Evolutionary conservation across 805 yeast species (phyloP).

Genomic region (Nakazawaea sp.): DNA sequence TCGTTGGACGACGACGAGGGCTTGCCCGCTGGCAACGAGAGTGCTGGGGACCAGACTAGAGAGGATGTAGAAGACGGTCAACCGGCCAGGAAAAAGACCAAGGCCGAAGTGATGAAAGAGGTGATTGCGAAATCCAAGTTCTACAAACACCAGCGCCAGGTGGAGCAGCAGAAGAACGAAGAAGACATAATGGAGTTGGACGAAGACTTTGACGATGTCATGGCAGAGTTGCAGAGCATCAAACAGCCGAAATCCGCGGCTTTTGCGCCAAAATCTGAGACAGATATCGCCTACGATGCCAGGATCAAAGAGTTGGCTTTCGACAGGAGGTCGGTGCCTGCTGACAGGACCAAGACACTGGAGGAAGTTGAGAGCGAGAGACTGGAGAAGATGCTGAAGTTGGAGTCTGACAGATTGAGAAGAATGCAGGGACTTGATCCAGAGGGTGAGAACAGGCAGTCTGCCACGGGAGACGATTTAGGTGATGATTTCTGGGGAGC

Average conservation of each 20-base stretch:
- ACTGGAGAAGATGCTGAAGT: constrained; percentile 48
- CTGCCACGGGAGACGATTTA: constrained; percentile 58
- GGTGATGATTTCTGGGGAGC: constrained; percentile 64
- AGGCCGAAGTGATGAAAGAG: constrained; percentile 82
- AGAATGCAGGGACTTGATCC: constrained; percentile 68
- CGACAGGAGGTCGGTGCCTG: constrained; percentile 74
- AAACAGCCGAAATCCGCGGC: constrained; percentile 16
- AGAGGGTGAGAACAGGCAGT: constrained; percentile 30
- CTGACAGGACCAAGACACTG: constrained; percentile 73
- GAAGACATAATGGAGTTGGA: constrained; percentile 62
- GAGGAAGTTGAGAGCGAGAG: constrained; percentile 62
- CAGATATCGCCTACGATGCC: constrained; percentile 49
- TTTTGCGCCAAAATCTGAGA: constrained; percentile 31
- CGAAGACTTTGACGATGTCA: constrained; percentile 65
- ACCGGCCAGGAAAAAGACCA: constrained; percentile 62
- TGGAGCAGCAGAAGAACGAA: constrained; percentile 50
- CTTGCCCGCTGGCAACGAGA: constrained; percentile 30
- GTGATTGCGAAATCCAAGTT: constrained; percentile 77
- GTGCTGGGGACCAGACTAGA: constrained; percentile 15
- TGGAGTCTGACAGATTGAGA: constrained; percentile 61
- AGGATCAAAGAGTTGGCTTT: constrained; percentile 59
- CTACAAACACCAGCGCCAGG: constrained; percentile 70
- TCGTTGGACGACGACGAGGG: constrained; percentile 46
- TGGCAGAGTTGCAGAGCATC: constrained; percentile 28
- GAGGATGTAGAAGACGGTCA: constrained; percentile 21